Evolutionary conservation across 257 asterid genomes (phyloP), one percentile per base, ranked within the genome.

Genomic region (Solanum microdontum): DNA sequence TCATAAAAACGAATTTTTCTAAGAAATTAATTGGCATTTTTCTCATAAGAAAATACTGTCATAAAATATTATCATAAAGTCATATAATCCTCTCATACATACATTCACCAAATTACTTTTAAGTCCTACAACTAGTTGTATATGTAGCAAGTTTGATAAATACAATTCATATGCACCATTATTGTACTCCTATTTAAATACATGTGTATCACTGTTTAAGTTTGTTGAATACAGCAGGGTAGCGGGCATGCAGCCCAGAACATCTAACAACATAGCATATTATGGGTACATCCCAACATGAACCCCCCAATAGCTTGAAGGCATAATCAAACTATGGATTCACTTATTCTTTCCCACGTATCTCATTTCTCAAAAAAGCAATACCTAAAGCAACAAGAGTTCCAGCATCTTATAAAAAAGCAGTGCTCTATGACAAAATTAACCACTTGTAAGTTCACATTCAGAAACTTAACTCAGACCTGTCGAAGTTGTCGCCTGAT

Each of bases 401-500:
- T 45, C 40, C 68, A 80, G 17, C 15, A 45, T 45, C 85, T 28
- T 45, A 45, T 80, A 45, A 45, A 26, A 80, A 43, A 8, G 14
- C 85, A 45, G 40, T 45, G 68, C 24, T 17, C 68, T 45, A 19
- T 45, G 68, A 80, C 19, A 80, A 80, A 45, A 80, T 80, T 28
- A 26, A 80, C 21, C 85, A 9, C 33, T 76, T 76, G 33, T n/a
- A 76, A 36, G 58, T 76, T 76, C 33, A 76, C 82, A 74, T 74
- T 34, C 14, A 39, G 33, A 76, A 76, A 76, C 21, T 23, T 76
- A 37, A 39, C 24, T 32, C 92, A 58, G 64, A 96, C 99, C 99
- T 97, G 99, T 37, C 91, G 98, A 91, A 97, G 99, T 88, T 97
- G 99, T 87, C 98, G 95, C 91, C 99, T 93, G 87, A 96, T 94